Conservation (phyloP, 2,329 filamentous ascomycete genomes). For the Thielaviopsis populi region DNA sequence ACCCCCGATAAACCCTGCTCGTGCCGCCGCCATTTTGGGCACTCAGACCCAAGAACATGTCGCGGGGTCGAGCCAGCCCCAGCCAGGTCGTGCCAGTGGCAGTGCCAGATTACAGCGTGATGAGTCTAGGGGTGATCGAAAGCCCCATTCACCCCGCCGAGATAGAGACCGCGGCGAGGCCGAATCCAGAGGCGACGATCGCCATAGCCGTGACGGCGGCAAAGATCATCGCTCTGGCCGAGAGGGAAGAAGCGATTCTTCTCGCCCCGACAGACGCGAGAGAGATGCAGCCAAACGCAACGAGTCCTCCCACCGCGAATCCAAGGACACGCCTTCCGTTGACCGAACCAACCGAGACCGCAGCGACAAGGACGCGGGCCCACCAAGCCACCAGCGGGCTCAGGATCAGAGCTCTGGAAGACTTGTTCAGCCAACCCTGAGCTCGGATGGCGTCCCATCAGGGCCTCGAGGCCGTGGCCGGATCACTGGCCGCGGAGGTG, state of each 20-base stretch:
- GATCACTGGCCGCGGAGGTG: background rate
- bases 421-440: constrained; percentile 3
- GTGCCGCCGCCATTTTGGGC: constrained; percentile 33
- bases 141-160: constrained; percentile 10
- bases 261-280: constrained; percentile 30
- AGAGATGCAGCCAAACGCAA: constrained; percentile 24
- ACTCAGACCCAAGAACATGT: constrained; percentile 2
- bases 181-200: constrained; percentile 9
- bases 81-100: background rate
- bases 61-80: background rate
- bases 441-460: constrained; percentile 18
- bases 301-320: constrained; percentile 19
- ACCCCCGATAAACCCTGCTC: constrained; percentile 40
- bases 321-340: constrained; percentile 12
- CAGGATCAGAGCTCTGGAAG: constrained; percentile 27
- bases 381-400: constrained; percentile 37
- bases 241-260: constrained; percentile 32
- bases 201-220: constrained; percentile 13
- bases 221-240: constrained; percentile 23
- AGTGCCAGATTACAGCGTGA: background rate
- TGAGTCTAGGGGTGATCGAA: constrained; percentile 11
- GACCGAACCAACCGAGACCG: constrained; percentile 1
- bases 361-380: constrained; percentile 20
- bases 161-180: constrained; percentile 7
- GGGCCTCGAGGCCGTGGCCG: constrained; percentile 20